Evolutionary conservation across 106 monocot species (phyloP).

Genomic region (Dendrobium nobile): DNA sequence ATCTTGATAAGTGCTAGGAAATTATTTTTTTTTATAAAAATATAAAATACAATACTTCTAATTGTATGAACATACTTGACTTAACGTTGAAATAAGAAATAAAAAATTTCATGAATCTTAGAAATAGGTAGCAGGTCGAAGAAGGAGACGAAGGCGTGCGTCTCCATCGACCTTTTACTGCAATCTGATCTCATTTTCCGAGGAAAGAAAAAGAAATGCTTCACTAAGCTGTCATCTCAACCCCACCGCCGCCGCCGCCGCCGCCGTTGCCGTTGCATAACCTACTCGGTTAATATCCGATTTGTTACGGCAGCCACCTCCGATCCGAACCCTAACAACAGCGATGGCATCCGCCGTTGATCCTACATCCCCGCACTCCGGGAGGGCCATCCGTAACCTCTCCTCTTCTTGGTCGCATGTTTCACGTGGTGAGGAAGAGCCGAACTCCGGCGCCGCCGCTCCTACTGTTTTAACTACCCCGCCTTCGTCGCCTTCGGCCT

Average conservation of each 20-base stretch:
- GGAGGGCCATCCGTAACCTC: background rate
- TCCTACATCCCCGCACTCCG: background rate
- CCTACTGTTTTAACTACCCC: background rate
- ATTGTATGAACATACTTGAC: background rate
- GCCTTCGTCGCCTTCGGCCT: background rate
- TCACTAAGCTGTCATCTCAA: background rate
- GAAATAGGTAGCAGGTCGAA: background rate
- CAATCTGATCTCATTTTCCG: background rate
- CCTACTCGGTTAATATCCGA: background rate
- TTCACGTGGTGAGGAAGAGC: background rate
- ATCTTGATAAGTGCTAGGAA: too few relatives aligned
- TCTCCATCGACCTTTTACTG: background rate
- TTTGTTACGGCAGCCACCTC: background rate
- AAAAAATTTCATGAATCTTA: background rate
- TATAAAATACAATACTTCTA: too few relatives aligned
- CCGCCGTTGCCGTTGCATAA: background rate
- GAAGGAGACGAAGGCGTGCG: background rate
- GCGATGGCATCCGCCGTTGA: conserved; percentile 4
- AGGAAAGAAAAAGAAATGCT: background rate
- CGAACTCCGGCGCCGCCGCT: background rate
- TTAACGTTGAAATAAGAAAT: background rate
- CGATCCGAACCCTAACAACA: conserved; percentile 3
- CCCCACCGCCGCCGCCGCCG: background rate
- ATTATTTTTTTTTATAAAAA: too few relatives aligned
- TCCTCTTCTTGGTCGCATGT: background rate